A percentile compares a stretch with the other conserved stretches of the same genome.
Conservation (phyloP, 139 green algal species). For the Tetraselmis chui region DNA sequence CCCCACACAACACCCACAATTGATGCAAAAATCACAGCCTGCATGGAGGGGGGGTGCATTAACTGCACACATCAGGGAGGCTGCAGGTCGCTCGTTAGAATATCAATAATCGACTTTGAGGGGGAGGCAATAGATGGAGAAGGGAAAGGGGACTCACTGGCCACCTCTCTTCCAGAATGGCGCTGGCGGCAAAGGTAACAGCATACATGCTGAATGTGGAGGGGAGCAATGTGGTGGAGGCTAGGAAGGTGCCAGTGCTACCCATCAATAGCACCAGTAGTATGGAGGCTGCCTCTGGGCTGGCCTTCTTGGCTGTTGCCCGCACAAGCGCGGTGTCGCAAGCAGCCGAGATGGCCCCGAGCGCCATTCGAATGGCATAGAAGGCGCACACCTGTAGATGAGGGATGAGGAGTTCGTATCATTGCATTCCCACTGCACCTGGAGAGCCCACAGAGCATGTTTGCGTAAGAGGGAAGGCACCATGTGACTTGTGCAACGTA, state of each 20-base stretch:
- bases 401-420: no score
- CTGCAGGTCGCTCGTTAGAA: no score
- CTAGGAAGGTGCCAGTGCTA: constrained; percentile 48
- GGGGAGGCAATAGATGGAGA: no score
- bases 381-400: constrained; percentile 51
- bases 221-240: constrained; percentile 63
- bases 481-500: no score
- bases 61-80: no score
- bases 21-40: constrained; percentile 33
- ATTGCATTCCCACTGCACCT: no score
- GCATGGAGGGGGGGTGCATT: no score
- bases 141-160: background rate
- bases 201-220: constrained; percentile 71
- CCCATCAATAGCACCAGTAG: constrained; percentile 41
- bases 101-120: no score
- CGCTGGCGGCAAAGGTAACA: constrained; percentile 51
- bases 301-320: background rate
- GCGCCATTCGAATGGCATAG: constrained; percentile 30
- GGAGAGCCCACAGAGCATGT: no score
- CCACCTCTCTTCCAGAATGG: constrained; percentile 25
- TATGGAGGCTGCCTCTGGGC: constrained; percentile 7
- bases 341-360: constrained; percentile 43
- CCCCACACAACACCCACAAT: constrained; percentile 60
- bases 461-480: no score
- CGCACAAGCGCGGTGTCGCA: background rate